phyloP scores from a whole-genome alignment of 805 yeast genomes.

The Metschnikowia cubensis region DNA sequence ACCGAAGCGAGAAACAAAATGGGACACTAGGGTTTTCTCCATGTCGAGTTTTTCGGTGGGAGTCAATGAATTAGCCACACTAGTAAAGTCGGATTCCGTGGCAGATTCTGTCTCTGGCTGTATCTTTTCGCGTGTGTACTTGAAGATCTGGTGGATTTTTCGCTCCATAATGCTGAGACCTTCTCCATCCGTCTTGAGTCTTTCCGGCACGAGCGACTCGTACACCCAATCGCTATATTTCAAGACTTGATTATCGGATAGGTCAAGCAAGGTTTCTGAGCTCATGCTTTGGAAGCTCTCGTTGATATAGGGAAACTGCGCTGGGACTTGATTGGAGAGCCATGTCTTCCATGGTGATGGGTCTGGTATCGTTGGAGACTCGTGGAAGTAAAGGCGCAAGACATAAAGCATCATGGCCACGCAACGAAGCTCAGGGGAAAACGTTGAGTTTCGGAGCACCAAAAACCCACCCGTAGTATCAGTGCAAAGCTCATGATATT shows the following conservation, averaged over 20 bases:
- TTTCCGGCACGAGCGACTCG: conserved; percentile 26
- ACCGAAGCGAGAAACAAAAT: conserved; percentile 2
- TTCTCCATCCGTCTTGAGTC: conserved; percentile 16
- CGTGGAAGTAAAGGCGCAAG: conserved; percentile 27
- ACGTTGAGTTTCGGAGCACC: conserved; percentile 2
- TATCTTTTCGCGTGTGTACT: conserved; percentile 2
- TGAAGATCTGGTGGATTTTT: conserved; percentile 31
- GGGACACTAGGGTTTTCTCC: background rate
- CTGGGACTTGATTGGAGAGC: conserved; percentile 11
- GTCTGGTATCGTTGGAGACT: conserved; percentile 9
- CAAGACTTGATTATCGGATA: conserved; percentile 46
- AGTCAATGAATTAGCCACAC: conserved; percentile 5
- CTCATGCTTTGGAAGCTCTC: conserved; percentile 12
- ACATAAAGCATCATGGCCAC: conserved; percentile 29
- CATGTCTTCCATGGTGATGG: conserved; percentile 20
- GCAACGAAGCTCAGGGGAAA: conserved; percentile 36
- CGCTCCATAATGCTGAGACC: conserved; percentile 25
- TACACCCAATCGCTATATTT: conserved; percentile 51
- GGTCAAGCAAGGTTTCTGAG: conserved; percentile 34
- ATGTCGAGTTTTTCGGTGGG: background rate
- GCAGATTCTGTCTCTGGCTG: background rate
- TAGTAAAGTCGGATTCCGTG: background rate
- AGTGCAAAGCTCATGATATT: conserved; percentile 24
- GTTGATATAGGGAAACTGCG: conserved; percentile 9
- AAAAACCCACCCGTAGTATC: conserved; percentile 10